Percentiles rank a stretch among this genome's conserved stretches.
These are phyloP conservation scores for Picea sitchensis DNA, from an alignment of 75 land plant genomes.

Conservation along the genomic window DNA sequence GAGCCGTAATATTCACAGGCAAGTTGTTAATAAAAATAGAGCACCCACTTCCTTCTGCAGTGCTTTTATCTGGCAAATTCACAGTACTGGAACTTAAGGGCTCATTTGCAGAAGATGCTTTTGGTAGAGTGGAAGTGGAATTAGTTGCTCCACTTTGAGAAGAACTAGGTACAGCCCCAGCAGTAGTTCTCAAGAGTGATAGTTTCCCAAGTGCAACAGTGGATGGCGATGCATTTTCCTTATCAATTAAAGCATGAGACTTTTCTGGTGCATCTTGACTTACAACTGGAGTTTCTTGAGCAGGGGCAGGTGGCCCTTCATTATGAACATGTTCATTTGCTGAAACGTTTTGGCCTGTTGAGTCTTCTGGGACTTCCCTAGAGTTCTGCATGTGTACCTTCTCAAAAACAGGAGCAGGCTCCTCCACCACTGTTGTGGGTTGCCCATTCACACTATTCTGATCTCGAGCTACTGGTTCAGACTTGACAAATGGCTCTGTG, in stretches of 20 bases:
- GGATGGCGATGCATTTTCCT: constrained; percentile 12
- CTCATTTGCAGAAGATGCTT: too few relatives aligned
- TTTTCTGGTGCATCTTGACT: too few relatives aligned
- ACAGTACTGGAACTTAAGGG: too few relatives aligned
- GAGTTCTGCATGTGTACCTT: constrained; percentile 3
- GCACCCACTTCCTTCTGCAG: too few relatives aligned
- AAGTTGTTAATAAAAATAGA: too few relatives aligned
- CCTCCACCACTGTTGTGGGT: background rate
- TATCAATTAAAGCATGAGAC: constrained; percentile 14
- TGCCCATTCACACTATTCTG: background rate
- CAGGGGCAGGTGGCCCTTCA: constrained; percentile 1
- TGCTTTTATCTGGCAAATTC: too few relatives aligned
- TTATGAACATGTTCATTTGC: constrained; percentile 12
- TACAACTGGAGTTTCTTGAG: too few relatives aligned
- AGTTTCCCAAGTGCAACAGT: constrained; percentile 15
- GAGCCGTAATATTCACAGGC: too few relatives aligned
- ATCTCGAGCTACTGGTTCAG: background rate
- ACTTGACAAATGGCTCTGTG: background rate
- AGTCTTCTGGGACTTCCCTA: constrained; percentile 5
- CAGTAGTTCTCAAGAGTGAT: background rate
- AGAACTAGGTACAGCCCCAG: too few relatives aligned
- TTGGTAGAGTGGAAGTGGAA: too few relatives aligned
- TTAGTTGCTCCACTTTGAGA: too few relatives aligned
- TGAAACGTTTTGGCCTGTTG: constrained; percentile 2
- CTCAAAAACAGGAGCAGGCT: constrained; percentile 12